Percentiles rank a stretch among this genome's conserved stretches.
Evolutionary conservation across 1,139 yeast species (phyloP).

Genomic region (Yamadazyma pseudoaaseri): DNA sequence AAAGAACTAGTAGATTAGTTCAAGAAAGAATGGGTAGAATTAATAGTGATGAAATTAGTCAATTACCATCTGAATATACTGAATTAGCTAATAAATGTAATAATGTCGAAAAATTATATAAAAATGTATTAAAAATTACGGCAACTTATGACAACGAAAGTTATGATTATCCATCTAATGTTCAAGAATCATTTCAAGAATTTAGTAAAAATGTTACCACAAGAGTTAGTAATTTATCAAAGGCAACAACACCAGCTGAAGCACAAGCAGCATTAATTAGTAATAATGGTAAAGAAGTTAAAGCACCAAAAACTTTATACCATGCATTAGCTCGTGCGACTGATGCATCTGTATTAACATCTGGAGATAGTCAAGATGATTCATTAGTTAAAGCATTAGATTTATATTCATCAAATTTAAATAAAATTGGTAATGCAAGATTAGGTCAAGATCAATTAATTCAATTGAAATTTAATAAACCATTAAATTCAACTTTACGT

Average conservation of each 20-base stretch:
- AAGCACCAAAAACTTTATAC: slow-evolving; percentile 79
- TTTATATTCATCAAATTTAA: slow-evolving; percentile 41
- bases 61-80: slow-evolving; percentile 77
- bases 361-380: slow-evolving; percentile 43
- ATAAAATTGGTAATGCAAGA: slow-evolving; percentile 80
- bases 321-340: slow-evolving; percentile 85
- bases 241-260: slow-evolving; percentile 77
- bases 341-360: slow-evolving; percentile 48
- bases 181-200: slow-evolving; percentile 71
- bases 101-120: slow-evolving; percentile 69
- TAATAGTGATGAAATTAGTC: slow-evolving; percentile 70
- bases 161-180: slow-evolving; percentile 83
- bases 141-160: slow-evolving; percentile 70
- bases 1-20: slow-evolving; percentile 74
- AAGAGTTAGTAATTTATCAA: slow-evolving; percentile 67
- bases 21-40: slow-evolving; percentile 77
- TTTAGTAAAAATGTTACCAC: slow-evolving; percentile 67
- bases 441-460: slow-evolving; percentile 80
- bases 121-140: slow-evolving; percentile 71
- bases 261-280: slow-evolving; percentile 73
- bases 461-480: slow-evolving; percentile 66
- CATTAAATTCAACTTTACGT: slow-evolving; percentile 62
- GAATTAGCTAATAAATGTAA: slow-evolving; percentile 77
- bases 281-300: slow-evolving; percentile 51
- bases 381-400: slow-evolving; percentile 45